Evolutionary conservation across 2,329 filamentous ascomycete genomes (phyloP).

Genomic region (Colletotrichum sp.): DNA sequence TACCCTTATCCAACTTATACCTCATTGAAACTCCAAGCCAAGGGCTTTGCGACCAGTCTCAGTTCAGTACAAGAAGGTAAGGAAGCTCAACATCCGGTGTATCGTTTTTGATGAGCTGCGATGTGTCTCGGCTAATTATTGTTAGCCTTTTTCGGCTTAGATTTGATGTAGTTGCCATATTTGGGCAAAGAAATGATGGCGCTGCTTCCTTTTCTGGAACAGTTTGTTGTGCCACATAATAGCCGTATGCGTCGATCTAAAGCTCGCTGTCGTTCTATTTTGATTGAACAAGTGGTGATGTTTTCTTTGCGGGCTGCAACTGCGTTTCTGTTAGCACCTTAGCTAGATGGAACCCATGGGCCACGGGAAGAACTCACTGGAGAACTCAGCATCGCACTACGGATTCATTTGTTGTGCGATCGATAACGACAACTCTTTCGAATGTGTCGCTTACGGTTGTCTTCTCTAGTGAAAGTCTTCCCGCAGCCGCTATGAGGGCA

Average conservation of each 20-base stretch:
- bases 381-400: neutral
- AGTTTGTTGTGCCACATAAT: neutral
- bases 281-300: neutral
- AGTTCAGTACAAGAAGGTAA: neutral
- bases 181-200: rapidly evolving
- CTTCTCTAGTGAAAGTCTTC: neutral
- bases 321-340: neutral
- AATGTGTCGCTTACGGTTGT: neutral
- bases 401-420: neutral
- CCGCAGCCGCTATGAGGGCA: neutral
- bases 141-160: neutral
- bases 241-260: neutral
- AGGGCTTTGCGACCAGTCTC: neutral
- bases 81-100: neutral
- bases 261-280: neutral
- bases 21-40: neutral
- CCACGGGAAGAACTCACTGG: neutral
- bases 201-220: neutral
- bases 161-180: neutral
- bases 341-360: rapidly evolving
- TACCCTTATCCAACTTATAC: neutral
- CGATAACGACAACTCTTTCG: neutral
- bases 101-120: neutral
- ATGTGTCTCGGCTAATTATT: neutral
- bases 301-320: neutral